These are phyloP conservation scores for Arthrobotrys iridis DNA, from an alignment of 2,329 filamentous ascomycete species.

Conservation along the genomic window DNA sequence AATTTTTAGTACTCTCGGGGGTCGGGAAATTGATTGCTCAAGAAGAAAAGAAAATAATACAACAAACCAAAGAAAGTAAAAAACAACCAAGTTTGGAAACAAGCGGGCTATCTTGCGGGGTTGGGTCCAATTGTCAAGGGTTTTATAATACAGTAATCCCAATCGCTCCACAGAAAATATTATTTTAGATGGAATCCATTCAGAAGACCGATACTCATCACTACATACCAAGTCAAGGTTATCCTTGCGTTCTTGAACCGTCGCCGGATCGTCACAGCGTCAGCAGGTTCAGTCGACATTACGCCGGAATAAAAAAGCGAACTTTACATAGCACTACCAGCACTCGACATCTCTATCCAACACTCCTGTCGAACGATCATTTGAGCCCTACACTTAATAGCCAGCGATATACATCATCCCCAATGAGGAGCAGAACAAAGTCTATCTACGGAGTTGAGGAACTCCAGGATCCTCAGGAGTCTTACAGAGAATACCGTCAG, in stretches of 20 bases:
- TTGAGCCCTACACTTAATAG: conserved; percentile 50
- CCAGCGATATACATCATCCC: conserved; percentile 51
- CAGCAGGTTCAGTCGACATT: conserved; percentile 48
- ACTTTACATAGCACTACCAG: conserved; percentile 32
- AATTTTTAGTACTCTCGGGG: conserved; percentile 42
- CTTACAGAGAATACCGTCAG: conserved; percentile 73
- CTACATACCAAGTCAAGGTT: conserved; percentile 54
- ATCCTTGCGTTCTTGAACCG: conserved; percentile 54
- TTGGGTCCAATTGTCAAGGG: conserved; percentile 34
- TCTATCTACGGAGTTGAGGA: conserved; percentile 53
- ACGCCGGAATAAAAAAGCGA: conserved; percentile 52
- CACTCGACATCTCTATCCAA: conserved; percentile 48
- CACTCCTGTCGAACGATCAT: conserved; percentile 53
- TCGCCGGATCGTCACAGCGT: conserved; percentile 45
- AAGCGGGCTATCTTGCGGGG: conserved; percentile 40
- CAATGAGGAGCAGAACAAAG: conserved; percentile 53
- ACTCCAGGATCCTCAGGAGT: conserved; percentile 67
- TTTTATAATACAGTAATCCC: conserved; percentile 53
- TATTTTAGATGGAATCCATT: conserved; percentile 52
- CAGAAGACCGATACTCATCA: conserved; percentile 55
- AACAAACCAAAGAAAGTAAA: conserved; percentile 29
- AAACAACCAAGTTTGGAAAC: conserved; percentile 15
- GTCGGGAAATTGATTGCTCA: conserved; percentile 26
- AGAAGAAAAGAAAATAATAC: conserved; percentile 11
- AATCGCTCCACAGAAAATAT: conserved; percentile 39